phyloP scores from a whole-genome alignment of 495 filamentous ascomycete species.

The Penicillium odoratum region DNA sequence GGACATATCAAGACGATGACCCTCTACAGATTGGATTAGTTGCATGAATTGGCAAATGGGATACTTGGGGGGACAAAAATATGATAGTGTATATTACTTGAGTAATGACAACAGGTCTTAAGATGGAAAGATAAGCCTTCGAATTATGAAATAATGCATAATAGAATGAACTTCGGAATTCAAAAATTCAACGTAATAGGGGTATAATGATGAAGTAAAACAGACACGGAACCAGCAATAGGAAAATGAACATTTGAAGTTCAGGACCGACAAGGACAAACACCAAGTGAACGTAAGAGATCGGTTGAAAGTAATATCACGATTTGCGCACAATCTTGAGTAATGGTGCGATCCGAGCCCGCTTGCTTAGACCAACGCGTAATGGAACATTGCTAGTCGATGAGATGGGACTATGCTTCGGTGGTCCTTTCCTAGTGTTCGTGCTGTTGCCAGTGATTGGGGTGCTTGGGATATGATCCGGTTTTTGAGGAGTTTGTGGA shows the following conservation, averaged over 20 bases:
- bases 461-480: background rate
- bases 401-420: constrained; percentile 51
- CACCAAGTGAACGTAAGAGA: too few species aligned
- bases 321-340: constrained; percentile 60
- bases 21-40: background rate
- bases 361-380: constrained; percentile 67
- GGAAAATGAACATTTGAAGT: background rate
- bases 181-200: constrained; percentile 5
- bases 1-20: background rate
- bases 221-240: background rate
- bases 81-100: background rate
- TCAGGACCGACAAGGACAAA: background rate
- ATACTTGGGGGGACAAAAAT: background rate
- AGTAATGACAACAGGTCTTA: background rate
- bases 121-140: background rate
- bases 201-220: constrained; percentile 25
- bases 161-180: background rate
- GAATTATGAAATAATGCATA: background rate
- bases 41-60: background rate
- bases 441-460: background rate
- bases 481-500: constrained; percentile 22
- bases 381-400: constrained; percentile 57
- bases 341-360: constrained; percentile 64
- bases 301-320: too few species aligned
- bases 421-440: constrained; percentile 27